A percentile compares a stretch with the other conserved stretches of the same genome.
Conservation (phyloP, 495 filamentous ascomycete species). For the Corynascus novoguineensis region DNA sequence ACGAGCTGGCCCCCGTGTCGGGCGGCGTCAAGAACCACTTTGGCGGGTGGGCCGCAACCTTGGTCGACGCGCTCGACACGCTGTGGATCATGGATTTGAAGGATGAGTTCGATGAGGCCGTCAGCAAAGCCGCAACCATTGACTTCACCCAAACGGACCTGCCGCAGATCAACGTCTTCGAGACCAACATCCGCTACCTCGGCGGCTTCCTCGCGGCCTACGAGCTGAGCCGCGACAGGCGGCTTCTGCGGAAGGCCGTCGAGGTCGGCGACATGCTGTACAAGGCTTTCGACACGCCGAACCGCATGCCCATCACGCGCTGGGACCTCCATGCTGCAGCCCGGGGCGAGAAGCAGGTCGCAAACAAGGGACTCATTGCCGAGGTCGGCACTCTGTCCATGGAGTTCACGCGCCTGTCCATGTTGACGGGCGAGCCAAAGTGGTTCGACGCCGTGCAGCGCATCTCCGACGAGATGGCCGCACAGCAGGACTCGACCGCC, state of each 20-base stretch:
- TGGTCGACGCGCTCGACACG: constrained; percentile 82
- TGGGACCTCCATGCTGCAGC: constrained; percentile 74
- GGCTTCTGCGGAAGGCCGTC: constrained; percentile 67
- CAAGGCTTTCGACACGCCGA: constrained; percentile 77
- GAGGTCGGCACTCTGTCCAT: constrained; percentile 72
- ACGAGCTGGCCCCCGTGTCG: constrained; percentile 62
- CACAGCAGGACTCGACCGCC: constrained; percentile 56
- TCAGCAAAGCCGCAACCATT: constrained; percentile 57
- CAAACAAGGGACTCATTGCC: constrained; percentile 48
- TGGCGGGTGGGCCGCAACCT: constrained; percentile 76
- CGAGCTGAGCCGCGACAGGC: constrained; percentile 58
- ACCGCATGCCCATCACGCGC: constrained; percentile 63
- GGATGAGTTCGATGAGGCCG: constrained; percentile 74
- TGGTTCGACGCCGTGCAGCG: constrained; percentile 82
- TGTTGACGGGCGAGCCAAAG: constrained; percentile 70
- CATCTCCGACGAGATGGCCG: constrained; percentile 65
- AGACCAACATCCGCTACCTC: constrained; percentile 69
- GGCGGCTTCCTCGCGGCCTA: constrained; percentile 71
- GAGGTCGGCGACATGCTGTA: constrained; percentile 72
- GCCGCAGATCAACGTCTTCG: constrained; percentile 58
- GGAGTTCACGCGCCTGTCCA: constrained; percentile 77
- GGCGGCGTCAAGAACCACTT: constrained; percentile 51
- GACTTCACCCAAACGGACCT: constrained; percentile 60
- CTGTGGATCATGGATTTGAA: constrained; percentile 84
- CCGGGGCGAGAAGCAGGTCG: constrained; percentile 61